phyloP scores from a whole-genome alignment of 1,284 basidiomycete genomes.

The Fereydounia khargensis region DNA sequence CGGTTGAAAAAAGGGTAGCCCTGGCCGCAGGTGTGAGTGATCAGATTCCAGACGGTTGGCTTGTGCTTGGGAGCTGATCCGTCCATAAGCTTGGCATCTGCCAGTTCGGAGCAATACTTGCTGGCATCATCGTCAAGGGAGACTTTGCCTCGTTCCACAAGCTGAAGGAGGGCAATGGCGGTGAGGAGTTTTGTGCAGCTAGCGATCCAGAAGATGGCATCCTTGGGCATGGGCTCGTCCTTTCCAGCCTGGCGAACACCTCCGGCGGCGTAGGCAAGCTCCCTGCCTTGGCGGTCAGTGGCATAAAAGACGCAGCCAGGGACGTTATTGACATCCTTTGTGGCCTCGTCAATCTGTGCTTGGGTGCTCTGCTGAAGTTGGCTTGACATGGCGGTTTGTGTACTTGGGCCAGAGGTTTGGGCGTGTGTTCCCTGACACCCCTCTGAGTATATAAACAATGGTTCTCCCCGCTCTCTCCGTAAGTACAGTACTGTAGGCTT shows the following conservation, averaged over 20 bases:
- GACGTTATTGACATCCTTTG: conserved; percentile 3
- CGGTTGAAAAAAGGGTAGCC: conserved; percentile 34
- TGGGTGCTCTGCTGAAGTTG: no score
- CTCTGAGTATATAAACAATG: no score
- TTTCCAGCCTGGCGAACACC: conserved; percentile 19
- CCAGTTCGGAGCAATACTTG: conserved; percentile 46
- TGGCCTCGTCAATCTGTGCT: no score
- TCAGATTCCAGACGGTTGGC: conserved; percentile 16
- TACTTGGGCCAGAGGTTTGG: no score
- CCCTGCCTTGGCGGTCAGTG: conserved; percentile 29
- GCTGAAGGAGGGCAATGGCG: conserved; percentile 48
- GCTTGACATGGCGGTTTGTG: no score
- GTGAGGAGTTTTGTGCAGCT: conserved; percentile 55
- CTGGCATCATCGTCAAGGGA: conserved; percentile 36
- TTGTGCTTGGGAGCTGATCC: conserved; percentile 24
- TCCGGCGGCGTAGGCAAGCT: conserved; percentile 25
- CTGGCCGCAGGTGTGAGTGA: conserved; percentile 21
- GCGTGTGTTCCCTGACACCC: no score
- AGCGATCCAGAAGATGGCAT: conserved; percentile 43
- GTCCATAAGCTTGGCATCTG: conserved; percentile 19
- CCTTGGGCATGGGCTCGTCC: conserved; percentile 16
- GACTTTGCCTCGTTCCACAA: conserved; percentile 47
- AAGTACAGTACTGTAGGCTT: no score
- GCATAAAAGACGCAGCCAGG: conserved; percentile 32
- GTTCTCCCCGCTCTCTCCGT: no score